Evolutionary conservation across 345 rosid species (phyloP).

Genomic region (Heritiera fomes): DNA sequence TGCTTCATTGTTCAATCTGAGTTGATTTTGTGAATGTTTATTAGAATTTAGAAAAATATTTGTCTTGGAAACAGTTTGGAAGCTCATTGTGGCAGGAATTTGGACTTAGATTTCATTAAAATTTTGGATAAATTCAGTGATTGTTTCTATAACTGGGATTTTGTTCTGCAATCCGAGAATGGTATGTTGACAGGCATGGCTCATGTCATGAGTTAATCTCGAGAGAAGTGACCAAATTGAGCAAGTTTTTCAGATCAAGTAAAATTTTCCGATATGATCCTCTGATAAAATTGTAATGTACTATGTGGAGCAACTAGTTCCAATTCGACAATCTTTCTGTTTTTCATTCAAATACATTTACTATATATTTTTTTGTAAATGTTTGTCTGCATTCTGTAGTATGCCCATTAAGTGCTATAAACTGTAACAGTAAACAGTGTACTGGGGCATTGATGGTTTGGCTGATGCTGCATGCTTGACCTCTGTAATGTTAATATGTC

Average conservation of each 20-base stretch:
- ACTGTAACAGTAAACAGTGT: background rate
- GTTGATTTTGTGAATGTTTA: background rate
- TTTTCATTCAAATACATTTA: background rate
- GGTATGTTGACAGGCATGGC: background rate
- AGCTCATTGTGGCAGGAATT: background rate
- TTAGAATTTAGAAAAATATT: background rate
- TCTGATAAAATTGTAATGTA: background rate
- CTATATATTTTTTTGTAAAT: background rate
- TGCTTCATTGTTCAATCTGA: background rate
- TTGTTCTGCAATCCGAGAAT: background rate
- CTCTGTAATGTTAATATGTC: background rate
- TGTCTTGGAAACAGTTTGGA: background rate
- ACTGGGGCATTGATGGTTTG: background rate
- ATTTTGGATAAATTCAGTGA: background rate
- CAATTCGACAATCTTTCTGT: no score
- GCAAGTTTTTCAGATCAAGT: background rate
- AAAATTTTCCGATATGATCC: background rate
- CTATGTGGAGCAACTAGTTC: background rate
- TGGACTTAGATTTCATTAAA: background rate
- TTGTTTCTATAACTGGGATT: background rate
- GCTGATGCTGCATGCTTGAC: background rate
- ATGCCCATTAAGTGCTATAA: background rate
- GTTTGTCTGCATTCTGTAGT: background rate
- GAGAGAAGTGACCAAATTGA: background rate
- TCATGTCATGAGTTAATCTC: no score